A percentile compares a stretch with the other conserved stretches of the same genome.
These are phyloP conservation scores for Paxillus ammoniavirescens DNA, from an alignment of 768 basidiomycete species.

Conservation along the genomic window DNA sequence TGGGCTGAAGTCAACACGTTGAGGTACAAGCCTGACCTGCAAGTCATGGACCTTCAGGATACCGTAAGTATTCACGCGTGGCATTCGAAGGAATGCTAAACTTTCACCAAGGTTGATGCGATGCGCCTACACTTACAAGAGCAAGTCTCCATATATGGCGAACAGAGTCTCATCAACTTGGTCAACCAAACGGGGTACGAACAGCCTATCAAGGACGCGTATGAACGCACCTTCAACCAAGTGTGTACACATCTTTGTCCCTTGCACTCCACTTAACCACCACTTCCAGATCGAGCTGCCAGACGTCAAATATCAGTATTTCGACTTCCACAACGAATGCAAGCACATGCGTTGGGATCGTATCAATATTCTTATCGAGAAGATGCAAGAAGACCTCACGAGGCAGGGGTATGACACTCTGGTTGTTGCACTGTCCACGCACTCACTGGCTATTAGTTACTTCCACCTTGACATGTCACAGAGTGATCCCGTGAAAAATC, in stretches of 20 bases:
- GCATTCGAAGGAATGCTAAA: conserved; percentile 3
- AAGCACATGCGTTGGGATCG: conserved; percentile 94
- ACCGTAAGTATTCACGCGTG: conserved; percentile 54
- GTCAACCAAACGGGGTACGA: conserved; percentile 94
- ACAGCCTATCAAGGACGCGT: conserved; percentile 92
- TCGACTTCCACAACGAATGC: conserved; percentile 97
- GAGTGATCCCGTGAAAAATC: conserved; percentile 50
- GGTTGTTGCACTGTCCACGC: not conserved
- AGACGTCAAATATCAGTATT: conserved; percentile 85
- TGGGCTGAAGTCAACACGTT: conserved; percentile 97
- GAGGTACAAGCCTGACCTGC: conserved; percentile 93
- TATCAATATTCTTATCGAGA: conserved; percentile 78
- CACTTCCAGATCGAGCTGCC: conserved; percentile 54
- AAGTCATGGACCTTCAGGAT: conserved; percentile 89
- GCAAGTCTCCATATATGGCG: conserved; percentile 72
- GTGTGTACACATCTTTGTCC: conserved; percentile 33
- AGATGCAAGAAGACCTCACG: conserved; percentile 65
- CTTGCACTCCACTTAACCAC: not conserved
- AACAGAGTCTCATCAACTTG: conserved; percentile 80
- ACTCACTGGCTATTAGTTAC: conserved; percentile 48
- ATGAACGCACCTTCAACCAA: conserved; percentile 73
- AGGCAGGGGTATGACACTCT: conserved; percentile 54
- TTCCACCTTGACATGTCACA: conserved; percentile 64
- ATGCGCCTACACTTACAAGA: conserved; percentile 73
- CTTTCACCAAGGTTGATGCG: conserved; percentile 54